phyloP scores from a whole-genome alignment of 2,329 filamentous ascomycete species.

The Neopestalotiopsis sp. region DNA sequence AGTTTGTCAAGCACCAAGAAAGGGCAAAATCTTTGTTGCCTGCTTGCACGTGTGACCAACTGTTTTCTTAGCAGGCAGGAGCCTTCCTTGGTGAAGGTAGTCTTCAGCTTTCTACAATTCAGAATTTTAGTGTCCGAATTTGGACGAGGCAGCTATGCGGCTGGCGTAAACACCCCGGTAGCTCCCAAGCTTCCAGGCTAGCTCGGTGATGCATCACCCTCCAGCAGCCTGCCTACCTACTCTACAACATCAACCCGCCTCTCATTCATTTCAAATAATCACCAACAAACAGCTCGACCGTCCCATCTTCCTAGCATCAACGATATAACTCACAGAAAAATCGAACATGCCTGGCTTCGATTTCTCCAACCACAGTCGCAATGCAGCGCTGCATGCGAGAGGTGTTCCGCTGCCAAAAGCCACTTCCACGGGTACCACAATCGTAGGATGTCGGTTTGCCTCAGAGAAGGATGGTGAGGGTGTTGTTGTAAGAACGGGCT shows the following conservation, averaged over 20 bases:
- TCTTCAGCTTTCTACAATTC: not conserved
- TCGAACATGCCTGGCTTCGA: slow-evolving; percentile 92
- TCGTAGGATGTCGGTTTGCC: slow-evolving; percentile 96
- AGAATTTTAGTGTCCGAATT: not conserved
- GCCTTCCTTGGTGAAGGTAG: not conserved
- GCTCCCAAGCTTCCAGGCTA: slow-evolving; percentile 11
- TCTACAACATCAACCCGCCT: not conserved
- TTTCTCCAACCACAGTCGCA: slow-evolving; percentile 99
- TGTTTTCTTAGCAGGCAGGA: not conserved
- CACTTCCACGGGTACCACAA: slow-evolving; percentile 97
- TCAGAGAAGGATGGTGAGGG: slow-evolving; percentile 86
- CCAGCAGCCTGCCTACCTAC: slow-evolving; percentile 2
- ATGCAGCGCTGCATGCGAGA: slow-evolving; percentile 91
- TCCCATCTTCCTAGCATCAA: slow-evolving; percentile 8
- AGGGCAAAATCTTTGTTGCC: not conserved
- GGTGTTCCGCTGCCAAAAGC: slow-evolving; percentile 96
- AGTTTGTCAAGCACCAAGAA: not conserved
- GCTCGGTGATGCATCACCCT: slow-evolving; percentile 13
- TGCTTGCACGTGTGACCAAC: not conserved
- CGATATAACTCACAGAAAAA: slow-evolving; percentile 1
- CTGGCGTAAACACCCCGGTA: slow-evolving; percentile 15
- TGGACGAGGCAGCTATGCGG: slow-evolving; percentile 11
- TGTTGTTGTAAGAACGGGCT: not conserved
- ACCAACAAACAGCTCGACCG: not conserved
- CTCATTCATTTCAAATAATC: slow-evolving; percentile 3